Evolutionary conservation across 352 stramenopile genomes (phyloP), one percentile per base, ranked within the genome.

Genomic region (Thalassiosira hispida): DNA sequence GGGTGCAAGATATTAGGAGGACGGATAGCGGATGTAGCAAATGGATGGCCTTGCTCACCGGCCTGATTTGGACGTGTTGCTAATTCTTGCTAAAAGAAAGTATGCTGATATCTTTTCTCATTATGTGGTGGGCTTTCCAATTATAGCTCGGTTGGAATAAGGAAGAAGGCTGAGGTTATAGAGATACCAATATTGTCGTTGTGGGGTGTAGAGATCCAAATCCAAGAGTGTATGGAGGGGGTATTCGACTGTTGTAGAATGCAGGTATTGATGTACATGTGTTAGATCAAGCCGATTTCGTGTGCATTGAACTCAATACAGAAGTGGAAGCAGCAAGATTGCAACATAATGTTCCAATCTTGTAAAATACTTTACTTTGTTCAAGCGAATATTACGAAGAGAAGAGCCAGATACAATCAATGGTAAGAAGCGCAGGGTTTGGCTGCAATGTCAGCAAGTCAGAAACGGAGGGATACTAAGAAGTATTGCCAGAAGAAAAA

Each of bases 161-260:
- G n/a, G n/a, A n/a, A n/a, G n/a, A n/a, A n/a, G n/a, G n/a, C n/a
- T n/a, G n/a, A n/a, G n/a, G n/a, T n/a, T n/a, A n/a, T n/a, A n/a
- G n/a, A n/a, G 78, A 81, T 22, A 73, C 90, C 4, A 38, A 78
- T 29, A 76, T 85, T n/a, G 89, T 92, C 1, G 89, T 94, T 3
- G 78, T 94, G 1, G 89, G 89, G 23, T 85, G 85, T 73, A 71
- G 81, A 27, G 89, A 94, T 80, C 86, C 86, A n/a, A 94, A 94
- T 82, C 88, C 88, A n/a, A 47, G 61, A 18, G 88, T 94, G 0
- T 83, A 91, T 67, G 88, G 86, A 9, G 86, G 85, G 1, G 88
- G 88, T 1, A 67, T 91, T 2, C 25, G 80, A 29, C 12, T 92
- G 22, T 84, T 94, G 56, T 33, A 81, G 77, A 47, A 90, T 47